Percentiles rank a stretch among this genome's conserved stretches.
Conservation (phyloP, 768 basidiomycete genomes). For the Boletus rex-veris region DNA sequence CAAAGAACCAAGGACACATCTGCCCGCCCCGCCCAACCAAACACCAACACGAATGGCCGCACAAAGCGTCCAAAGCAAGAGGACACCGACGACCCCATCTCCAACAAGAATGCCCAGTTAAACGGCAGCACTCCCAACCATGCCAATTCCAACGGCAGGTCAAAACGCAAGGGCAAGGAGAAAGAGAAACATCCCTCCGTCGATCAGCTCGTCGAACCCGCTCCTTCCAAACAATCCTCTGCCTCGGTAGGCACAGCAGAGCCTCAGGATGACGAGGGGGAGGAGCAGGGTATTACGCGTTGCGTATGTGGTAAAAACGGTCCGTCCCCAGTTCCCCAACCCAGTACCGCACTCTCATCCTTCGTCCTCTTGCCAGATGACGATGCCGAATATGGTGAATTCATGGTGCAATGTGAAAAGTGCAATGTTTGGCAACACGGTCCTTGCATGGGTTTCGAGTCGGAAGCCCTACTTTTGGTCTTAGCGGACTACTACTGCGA, state of each 20-base stretch:
- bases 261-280: slow-evolving; percentile 44
- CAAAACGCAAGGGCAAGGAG: slow-evolving; percentile 65
- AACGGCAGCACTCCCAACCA: slow-evolving; percentile 32
- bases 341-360: slow-evolving; percentile 22
- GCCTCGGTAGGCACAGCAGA: slow-evolving; percentile 34
- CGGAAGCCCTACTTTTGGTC: slow-evolving; percentile 68
- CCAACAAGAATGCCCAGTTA: slow-evolving; percentile 42
- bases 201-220: slow-evolving; percentile 30
- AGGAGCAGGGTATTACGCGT: slow-evolving; percentile 61
- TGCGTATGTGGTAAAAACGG: slow-evolving; percentile 84
- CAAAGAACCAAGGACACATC: slow-evolving; percentile 42
- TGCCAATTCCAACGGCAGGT: slow-evolving; percentile 35
- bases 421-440: slow-evolving; percentile 99
- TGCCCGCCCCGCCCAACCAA: slow-evolving; percentile 37
- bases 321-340: slow-evolving; percentile 35
- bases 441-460: slow-evolving; percentile 89
- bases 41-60: slow-evolving; percentile 38
- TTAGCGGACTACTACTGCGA: slow-evolving; percentile 93
- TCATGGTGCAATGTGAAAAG: slow-evolving; percentile 97
- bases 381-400: slow-evolving; percentile 82
- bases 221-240: slow-evolving; percentile 29
- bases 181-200: slow-evolving; percentile 48
- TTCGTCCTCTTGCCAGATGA: slow-evolving; percentile 48
- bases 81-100: slow-evolving; percentile 59
- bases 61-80: slow-evolving; percentile 72